phyloP scores from a whole-genome alignment of 2,329 filamentous ascomycete genomes.

The Calonectria multiphialidica region DNA sequence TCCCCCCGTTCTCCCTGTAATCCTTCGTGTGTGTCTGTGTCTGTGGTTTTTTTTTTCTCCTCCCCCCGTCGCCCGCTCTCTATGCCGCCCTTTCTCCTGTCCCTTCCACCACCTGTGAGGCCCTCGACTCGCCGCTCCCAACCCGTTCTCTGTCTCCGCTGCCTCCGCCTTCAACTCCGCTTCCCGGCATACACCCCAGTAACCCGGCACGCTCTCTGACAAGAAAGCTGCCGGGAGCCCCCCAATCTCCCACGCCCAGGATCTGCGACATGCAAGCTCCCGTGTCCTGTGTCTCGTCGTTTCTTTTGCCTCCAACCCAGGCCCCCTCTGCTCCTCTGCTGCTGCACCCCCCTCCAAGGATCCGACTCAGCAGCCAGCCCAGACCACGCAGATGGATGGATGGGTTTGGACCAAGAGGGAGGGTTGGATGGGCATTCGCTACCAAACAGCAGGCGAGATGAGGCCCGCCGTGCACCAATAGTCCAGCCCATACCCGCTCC shows the following conservation, averaged over 20 bases:
- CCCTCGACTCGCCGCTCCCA: conserved; percentile 18
- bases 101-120: conserved; percentile 2
- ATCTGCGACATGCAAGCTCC: conserved; percentile 41
- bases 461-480: conserved; percentile 42
- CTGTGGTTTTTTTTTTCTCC: too few relatives aligned
- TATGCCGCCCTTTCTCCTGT: neutral
- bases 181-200: conserved; percentile 24
- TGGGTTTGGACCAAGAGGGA: conserved; percentile 8
- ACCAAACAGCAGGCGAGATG: conserved; percentile 39
- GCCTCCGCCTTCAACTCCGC: conserved; percentile 26
- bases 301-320: conserved; percentile 27
- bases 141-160: conserved; percentile 20
- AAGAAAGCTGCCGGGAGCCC: conserved; percentile 17
- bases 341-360: conserved; percentile 17
- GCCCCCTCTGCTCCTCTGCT: conserved; percentile 10
- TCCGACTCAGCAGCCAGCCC: conserved; percentile 24
- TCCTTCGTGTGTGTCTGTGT: too few relatives aligned
- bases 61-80: neutral
- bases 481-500: conserved; percentile 37
- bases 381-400: conserved; percentile 24
- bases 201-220: conserved; percentile 24
- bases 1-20: neutral
- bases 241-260: conserved; percentile 24
- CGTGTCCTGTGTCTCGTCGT: conserved; percentile 32
- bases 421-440: conserved; percentile 26